Evolutionary conservation across 176 grass and related monocot species (phyloP), one percentile per base, ranked within the genome.

Genomic region (Leersia perrieri): DNA sequence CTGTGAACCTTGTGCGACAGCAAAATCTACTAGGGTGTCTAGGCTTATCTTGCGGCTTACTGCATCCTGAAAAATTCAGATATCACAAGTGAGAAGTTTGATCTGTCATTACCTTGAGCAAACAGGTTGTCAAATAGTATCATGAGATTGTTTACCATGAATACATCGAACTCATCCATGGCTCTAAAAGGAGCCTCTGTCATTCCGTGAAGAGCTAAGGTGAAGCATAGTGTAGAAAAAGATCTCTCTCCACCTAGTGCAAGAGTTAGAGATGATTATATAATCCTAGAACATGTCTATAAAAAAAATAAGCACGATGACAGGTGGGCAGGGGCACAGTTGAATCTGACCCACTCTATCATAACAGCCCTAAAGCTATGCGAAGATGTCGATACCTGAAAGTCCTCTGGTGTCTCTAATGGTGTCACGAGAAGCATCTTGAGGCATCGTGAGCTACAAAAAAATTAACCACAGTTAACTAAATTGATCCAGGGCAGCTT

Each of bases 81-180:
- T 57, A 66, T 18, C 38, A 5, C 22, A 63, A 63, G 11, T 90
- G 18, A 78, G 28, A 74, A 74, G 68, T 82, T 69, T 82, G 9
- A 44, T 51, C 26, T 33, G 8, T 62, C 63, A 20, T 55, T 70
- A 57, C 47, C 3, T 28, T 28, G 32, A 63, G 72, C 27, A 89
- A 28, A 73, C 31, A 42, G 15, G 29, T 55, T 71, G 11, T 2
- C 18, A 36, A 79, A 84, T 40, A 79, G 81, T 40, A 0, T 57
- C 45, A 14, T 39, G 30, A 30, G 49, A 57, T 51, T 38, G 76
- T 77, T 80, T 72, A 98, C 92, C 95, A 98, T 98, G 71, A 98
- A 98, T 33, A 98, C 95, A 75, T 98, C 95, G 44, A 98, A 98
- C 72, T 98, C 95, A 83, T 98, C 95, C 95, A 98, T 98, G 73